Evolutionary conservation across 805 yeast species (phyloP).

Genomic region (Teunomyces tritomae): DNA sequence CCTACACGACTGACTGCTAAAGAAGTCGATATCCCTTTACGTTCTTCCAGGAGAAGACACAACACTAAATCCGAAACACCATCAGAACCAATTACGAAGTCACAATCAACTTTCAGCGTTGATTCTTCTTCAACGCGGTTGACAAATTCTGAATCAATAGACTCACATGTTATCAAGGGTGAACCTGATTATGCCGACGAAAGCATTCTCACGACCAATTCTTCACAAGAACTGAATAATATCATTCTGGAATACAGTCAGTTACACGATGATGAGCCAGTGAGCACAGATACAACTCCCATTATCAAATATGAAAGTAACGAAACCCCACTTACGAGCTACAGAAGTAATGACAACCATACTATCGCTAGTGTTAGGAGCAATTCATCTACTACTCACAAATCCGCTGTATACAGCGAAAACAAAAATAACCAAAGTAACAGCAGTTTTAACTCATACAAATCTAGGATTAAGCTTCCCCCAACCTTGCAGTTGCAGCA

Average conservation of each 20-base stretch:
- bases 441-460: constrained; percentile 26
- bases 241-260: constrained; percentile 1
- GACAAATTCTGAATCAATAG: constrained; percentile 2
- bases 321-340: neutral
- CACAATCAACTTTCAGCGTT: constrained; percentile 1
- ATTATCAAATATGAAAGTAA: neutral
- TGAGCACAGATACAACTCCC: neutral
- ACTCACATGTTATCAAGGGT: neutral
- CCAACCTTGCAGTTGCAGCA: constrained; percentile 22
- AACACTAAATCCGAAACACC: constrained; percentile 9
- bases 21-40: constrained; percentile 17
- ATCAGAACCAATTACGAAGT: neutral
- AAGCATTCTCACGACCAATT: neutral
- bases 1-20: neutral
- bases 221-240: constrained; percentile 1
- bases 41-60: constrained; percentile 21
- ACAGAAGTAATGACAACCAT: constrained; percentile 5
- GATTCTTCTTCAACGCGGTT: neutral
- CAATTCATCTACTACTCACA: constrained; percentile 6
- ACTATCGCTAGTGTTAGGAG: constrained; percentile 5
- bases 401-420: constrained; percentile 1
- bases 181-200: neutral
- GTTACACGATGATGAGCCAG: neutral
- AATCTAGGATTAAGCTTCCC: constrained; percentile 33
- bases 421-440: constrained; percentile 16